These are phyloP conservation scores for Penicillium chermesinum DNA, from an alignment of 495 filamentous ascomycete genomes.

Conservation along the genomic window DNA sequence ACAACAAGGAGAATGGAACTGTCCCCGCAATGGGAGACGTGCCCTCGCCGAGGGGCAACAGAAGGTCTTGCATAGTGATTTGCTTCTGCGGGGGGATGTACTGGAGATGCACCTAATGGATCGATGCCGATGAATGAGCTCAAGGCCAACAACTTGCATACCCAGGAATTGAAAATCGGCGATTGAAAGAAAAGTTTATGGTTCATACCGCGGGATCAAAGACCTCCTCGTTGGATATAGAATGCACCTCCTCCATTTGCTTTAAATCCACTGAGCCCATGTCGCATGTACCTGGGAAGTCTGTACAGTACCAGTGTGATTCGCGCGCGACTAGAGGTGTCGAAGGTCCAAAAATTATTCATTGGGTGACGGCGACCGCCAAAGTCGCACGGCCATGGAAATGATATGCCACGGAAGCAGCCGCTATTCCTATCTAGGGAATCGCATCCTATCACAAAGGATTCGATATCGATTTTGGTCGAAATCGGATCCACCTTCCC, in stretches of 20 bases:
- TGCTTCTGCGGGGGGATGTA: slow-evolving; percentile 14
- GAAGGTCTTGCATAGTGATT: slow-evolving; percentile 16
- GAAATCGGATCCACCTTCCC: background rate
- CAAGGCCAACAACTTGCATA: background rate
- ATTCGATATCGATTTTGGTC: background rate
- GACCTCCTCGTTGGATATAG: background rate
- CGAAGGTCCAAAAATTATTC: background rate
- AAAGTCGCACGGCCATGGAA: background rate
- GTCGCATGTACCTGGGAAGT: too few species aligned
- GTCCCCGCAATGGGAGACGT: slow-evolving; percentile 19
- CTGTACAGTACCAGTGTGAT: too few species aligned
- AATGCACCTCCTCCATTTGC: background rate
- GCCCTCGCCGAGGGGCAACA: slow-evolving; percentile 5
- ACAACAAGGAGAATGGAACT: slow-evolving; percentile 17
- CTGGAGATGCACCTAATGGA: slow-evolving; percentile 13
- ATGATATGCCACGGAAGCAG: background rate
- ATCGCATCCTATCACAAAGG: background rate
- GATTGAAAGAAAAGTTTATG: background rate
- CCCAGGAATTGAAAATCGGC: background rate
- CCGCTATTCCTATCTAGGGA: background rate
- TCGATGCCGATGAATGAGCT: background rate
- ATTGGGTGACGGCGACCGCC: background rate
- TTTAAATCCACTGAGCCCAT: too few species aligned
- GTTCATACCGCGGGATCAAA: background rate
- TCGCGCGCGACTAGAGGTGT: background rate